Evolutionary conservation across 352 stramenopile genomes (phyloP), one percentile per base, ranked within the genome.

Genomic region (Phytopythium chamaehyphon): DNA sequence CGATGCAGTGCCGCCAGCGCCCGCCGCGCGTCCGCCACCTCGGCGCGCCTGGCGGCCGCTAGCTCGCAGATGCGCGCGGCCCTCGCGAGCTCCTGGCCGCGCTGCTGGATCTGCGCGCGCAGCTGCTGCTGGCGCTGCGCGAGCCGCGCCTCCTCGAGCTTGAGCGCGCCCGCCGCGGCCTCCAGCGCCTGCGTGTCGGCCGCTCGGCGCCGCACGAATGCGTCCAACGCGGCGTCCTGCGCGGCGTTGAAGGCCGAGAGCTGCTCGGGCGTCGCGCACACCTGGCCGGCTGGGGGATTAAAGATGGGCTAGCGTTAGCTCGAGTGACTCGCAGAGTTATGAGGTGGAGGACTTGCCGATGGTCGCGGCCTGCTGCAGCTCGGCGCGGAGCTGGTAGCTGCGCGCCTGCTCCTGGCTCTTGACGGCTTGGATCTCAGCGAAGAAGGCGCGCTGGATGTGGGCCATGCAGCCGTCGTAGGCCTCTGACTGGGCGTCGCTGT

Each of bases 91-190:
- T 81, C 69, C n/a, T 63, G 48, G 5, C 51, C 38, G 22, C 56
- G 57, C 21, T 59, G 24, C 5, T 57, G 52, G 64, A 83, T 76
- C 26, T 82, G 62, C 3, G 42, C 36, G 18, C 72, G 67, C 21
- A 88, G 43, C 35, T 66, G 54, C 45, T 86, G 86, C 49, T 85
- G 74, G 6, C 53, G 56, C 40, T 84, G 69, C 22, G 68, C 74
- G 26, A 82, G 62, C 47, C 69, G 58, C 9, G 76, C 63, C 33
- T 88, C 76, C 14, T 52, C 23, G 51, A 77, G 62, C 51, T 76
- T 79, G 48, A 69, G 59, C 23, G 48, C 48, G 35, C 65, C 53
- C 1, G 71, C 58, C 7, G 49, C 60, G 11, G 46, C 43, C 40
- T 77, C 66, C 15, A 84, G 54, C 15, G 39, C 51, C 1, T 21